phyloP scores from a whole-genome alignment of 768 basidiomycete species.

The Mycena amicta region DNA sequence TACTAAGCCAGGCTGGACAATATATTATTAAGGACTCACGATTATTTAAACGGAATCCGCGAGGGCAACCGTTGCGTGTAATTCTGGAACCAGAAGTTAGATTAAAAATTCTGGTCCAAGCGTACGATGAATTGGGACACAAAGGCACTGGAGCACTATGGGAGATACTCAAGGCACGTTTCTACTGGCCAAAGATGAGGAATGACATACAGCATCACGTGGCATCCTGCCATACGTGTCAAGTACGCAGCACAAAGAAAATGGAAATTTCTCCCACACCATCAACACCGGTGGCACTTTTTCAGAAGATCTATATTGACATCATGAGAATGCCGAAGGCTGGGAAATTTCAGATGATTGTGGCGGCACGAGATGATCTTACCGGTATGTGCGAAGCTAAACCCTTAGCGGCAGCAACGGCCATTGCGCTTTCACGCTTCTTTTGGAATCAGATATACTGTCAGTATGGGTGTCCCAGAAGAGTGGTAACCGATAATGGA shows the following conservation, averaged over 20 bases:
- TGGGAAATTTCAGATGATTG: conserved; percentile 9
- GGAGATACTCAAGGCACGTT: conserved; percentile 16
- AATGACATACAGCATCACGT: conserved; percentile 28
- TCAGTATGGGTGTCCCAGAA: conserved; percentile 27
- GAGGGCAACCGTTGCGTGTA: neutral
- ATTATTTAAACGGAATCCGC: conserved; percentile 9
- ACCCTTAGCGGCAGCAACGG: conserved; percentile 9
- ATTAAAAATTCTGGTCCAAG: conserved; percentile 7
- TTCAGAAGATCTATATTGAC: conserved; percentile 18
- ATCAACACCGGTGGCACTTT: conserved; percentile 8
- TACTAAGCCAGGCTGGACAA: conserved; percentile 8
- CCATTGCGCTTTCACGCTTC: conserved; percentile 23
- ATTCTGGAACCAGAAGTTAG: conserved; percentile 12
- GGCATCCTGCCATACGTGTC: conserved; percentile 24
- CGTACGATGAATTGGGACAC: conserved; percentile 27
- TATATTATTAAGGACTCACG: conserved; percentile 13
- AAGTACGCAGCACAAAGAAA: neutral
- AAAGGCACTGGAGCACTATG: conserved; percentile 21
- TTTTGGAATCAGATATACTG: conserved; percentile 34
- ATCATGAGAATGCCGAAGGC: conserved; percentile 26
- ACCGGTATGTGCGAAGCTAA: conserved; percentile 25
- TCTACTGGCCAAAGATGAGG: conserved; percentile 27
- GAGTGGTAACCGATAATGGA: conserved; percentile 23
- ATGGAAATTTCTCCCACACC: conserved; percentile 20
- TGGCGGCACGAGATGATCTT: conserved; percentile 23